Evolutionary conservation across 73 alveolate species (phyloP).

Genomic region (Stentor coeruleus): DNA sequence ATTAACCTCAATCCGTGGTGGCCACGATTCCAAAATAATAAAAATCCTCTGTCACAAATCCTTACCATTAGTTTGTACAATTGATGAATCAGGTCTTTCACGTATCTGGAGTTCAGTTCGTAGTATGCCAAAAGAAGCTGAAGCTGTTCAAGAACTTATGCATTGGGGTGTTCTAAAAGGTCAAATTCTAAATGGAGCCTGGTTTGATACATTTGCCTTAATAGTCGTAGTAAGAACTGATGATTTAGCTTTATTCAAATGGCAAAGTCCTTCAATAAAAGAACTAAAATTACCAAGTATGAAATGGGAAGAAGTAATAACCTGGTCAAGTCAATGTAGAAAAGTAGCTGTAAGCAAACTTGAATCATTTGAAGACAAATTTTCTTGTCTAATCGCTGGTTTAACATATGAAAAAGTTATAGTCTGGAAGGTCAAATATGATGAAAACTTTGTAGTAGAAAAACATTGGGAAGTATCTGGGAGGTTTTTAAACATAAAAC

Average conservation of each 20-base stretch:
- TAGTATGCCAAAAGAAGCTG: neutral
- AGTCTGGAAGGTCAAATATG: neutral
- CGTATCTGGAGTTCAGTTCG: conserved; percentile 7
- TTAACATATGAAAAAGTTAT: no score
- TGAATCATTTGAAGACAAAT: neutral
- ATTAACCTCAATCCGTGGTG: conserved; percentile 12
- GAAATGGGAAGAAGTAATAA: neutral
- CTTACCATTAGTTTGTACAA: neutral
- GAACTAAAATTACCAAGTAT: conserved; percentile 11
- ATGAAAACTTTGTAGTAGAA: neutral
- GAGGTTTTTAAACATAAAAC: no score
- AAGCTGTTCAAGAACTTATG: neutral
- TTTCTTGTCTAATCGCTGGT: neutral
- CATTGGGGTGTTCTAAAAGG: conserved; percentile 15
- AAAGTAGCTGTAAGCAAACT: neutral
- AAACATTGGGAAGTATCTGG: neutral
- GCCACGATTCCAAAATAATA: neutral
- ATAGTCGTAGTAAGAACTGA: neutral
- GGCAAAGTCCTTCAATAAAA: neutral
- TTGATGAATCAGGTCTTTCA: neutral
- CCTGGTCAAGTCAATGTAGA: neutral
- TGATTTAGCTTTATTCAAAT: neutral
- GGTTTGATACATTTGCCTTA: neutral
- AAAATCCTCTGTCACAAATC: neutral
- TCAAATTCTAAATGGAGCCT: neutral